A percentile compares a stretch with the other conserved stretches of the same genome.
phyloP scores from a whole-genome alignment of 352 stramenopile species.

The Paralagenidium karlingii region DNA sequence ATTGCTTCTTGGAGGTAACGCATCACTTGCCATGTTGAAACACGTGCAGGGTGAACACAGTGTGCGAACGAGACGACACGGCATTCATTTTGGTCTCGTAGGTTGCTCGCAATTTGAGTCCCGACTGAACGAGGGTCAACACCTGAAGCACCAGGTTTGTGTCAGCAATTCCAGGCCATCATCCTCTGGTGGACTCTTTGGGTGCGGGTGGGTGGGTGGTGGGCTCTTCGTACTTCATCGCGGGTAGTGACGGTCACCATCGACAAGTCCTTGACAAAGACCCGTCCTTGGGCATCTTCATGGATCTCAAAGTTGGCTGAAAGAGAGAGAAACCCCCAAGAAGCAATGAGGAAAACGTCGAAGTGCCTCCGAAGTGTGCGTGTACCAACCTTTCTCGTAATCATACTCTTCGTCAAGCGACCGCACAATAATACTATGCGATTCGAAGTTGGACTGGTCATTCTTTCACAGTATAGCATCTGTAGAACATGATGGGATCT shows the following conservation, averaged over 20 bases:
- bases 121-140: constrained; percentile 72
- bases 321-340: background rate
- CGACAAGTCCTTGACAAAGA: constrained; percentile 89
- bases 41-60: constrained; percentile 78
- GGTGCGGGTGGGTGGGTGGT: background rate
- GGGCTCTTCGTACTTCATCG: constrained; percentile 38
- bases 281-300: constrained; percentile 84
- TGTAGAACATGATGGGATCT: background rate
- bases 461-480: background rate
- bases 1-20: background rate
- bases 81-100: constrained; percentile 91
- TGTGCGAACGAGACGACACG: constrained; percentile 79
- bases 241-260: constrained; percentile 83
- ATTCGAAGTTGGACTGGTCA: background rate
- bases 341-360: background rate
- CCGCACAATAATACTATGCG: too few relatives aligned
- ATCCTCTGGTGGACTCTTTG: background rate
- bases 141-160: constrained; percentile 6
- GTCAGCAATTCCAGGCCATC: background rate
- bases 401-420: constrained; percentile 79
- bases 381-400: constrained; percentile 56
- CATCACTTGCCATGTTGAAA: constrained; percentile 58
- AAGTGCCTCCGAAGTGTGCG: background rate
- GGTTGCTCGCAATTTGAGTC: constrained; percentile 79
- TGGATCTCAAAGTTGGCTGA: constrained; percentile 86